phyloP scores from a whole-genome alignment of 768 basidiomycete species.

The Pleurotus cornucopiae region DNA sequence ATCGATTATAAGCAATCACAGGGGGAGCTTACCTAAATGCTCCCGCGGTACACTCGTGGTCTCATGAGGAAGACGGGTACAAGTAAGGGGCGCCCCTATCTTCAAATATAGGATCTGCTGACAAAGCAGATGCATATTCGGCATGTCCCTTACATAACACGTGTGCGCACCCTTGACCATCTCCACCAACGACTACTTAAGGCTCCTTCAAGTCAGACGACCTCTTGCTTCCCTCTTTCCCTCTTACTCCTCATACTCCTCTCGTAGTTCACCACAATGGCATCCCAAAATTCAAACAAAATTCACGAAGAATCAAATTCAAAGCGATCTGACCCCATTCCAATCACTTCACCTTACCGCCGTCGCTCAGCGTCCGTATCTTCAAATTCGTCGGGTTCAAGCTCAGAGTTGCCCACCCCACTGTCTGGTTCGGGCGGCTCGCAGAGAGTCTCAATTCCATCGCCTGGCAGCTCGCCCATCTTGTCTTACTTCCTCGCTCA shows the following conservation, averaged over 20 bases:
- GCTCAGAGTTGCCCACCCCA: slow-evolving; percentile 49
- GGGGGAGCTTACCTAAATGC: too few relatives aligned
- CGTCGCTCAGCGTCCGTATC: slow-evolving; percentile 64
- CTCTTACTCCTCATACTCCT: slow-evolving; percentile 9
- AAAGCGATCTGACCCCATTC: slow-evolving; percentile 65
- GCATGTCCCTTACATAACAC: neutral
- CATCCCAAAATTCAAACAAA: slow-evolving; percentile 28
- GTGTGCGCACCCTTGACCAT: slow-evolving; percentile 5
- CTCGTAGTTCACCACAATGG: slow-evolving; percentile 21
- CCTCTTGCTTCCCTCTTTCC: slow-evolving; percentile 6
- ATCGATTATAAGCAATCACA: too few relatives aligned
- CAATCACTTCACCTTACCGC: slow-evolving; percentile 39
- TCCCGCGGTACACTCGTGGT: too few relatives aligned
- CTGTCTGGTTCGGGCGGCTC: slow-evolving; percentile 35
- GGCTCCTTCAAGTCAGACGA: slow-evolving; percentile 2
- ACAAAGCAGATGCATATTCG: neutral
- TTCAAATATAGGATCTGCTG: too few relatives aligned
- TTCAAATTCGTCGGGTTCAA: slow-evolving; percentile 49
- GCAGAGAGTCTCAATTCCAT: slow-evolving; percentile 41
- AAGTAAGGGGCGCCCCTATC: too few relatives aligned
- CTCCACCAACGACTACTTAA: slow-evolving; percentile 5
- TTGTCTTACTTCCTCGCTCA: slow-evolving; percentile 65
- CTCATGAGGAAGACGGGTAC: too few relatives aligned
- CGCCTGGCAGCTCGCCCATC: slow-evolving; percentile 66
- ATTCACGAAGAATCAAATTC: slow-evolving; percentile 19